These are phyloP conservation scores for Lipomyces spencermartinsiae DNA, from an alignment of 805 yeast genomes.

Conservation along the genomic window DNA sequence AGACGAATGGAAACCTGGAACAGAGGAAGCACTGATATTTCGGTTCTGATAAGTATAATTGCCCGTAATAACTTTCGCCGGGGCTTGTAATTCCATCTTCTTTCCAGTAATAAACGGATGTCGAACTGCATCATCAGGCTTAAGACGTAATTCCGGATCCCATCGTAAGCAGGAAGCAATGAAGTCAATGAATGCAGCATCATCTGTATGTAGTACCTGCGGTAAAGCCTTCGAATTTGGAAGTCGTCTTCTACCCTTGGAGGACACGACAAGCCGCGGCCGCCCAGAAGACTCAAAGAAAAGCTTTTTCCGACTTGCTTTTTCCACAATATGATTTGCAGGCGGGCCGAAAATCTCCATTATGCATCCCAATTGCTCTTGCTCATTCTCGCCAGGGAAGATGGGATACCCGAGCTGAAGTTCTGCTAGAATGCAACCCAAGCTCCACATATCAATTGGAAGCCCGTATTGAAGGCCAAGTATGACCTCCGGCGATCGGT, in stretches of 20 bases:
- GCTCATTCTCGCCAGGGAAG: conserved; percentile 93
- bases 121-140: conserved; percentile 47
- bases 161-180: conserved; percentile 72
- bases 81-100: conserved; percentile 14
- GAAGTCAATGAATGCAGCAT: conserved; percentile 47
- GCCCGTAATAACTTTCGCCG: background rate
- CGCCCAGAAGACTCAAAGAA: conserved; percentile 49
- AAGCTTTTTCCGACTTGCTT: conserved; percentile 47
- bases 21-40: background rate
- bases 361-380: conserved; percentile 86
- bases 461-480: conserved; percentile 88
- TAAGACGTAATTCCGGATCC: conserved; percentile 62
- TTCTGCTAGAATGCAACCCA: conserved; percentile 96
- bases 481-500: conserved; percentile 94
- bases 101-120: conserved; percentile 48
- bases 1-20: background rate
- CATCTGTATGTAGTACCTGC: conserved; percentile 41
- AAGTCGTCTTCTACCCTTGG: conserved; percentile 39
- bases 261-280: conserved; percentile 42
- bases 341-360: conserved; percentile 93
- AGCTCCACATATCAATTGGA: conserved; percentile 96
- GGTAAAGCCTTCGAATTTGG: conserved; percentile 42
- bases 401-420: conserved; percentile 90
- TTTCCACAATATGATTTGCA: conserved; percentile 50
- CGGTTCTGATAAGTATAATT: background rate